Evolutionary conservation across 331 rosid genomes (phyloP).

Genomic region (Quercus tomentella): DNA sequence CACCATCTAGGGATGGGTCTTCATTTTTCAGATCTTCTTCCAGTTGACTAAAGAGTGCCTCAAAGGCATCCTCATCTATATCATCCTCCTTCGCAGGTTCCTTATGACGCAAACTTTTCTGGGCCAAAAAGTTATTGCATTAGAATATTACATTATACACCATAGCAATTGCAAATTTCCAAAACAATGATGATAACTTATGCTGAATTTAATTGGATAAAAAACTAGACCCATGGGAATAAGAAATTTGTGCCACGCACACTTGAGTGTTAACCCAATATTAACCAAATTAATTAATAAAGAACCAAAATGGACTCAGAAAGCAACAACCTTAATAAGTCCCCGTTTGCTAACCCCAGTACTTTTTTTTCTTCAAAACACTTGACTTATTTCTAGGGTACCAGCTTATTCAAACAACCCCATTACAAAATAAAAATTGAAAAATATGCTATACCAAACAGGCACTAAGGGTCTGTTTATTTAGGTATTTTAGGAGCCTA

Average conservation of each 20-base stretch:
- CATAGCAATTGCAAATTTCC: background rate
- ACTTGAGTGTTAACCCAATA: no score
- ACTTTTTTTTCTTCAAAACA: no score
- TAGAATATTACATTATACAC: background rate
- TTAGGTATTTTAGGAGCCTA: no score
- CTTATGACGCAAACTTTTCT: conserved; percentile 36
- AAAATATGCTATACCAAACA: no score
- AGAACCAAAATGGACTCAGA: background rate
- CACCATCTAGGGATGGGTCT: conserved; percentile 36
- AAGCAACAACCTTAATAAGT: background rate
- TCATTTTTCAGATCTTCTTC: conserved; percentile 84
- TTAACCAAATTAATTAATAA: no score
- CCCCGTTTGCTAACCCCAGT: no score
- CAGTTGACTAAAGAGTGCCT: conserved; percentile 68
- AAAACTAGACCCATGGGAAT: background rate
- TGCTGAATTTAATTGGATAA: background rate
- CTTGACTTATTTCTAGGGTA: no score
- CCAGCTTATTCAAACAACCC: no score
- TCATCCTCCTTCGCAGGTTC: conserved; percentile 28
- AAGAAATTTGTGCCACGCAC: background rate
- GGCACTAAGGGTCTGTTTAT: no score
- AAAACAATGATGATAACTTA: background rate
- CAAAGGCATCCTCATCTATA: conserved; percentile 65
- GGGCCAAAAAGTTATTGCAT: background rate
- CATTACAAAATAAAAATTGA: no score